These are phyloP conservation scores for Phtheirospermum japonicum DNA, from an alignment of 257 asterid genomes.

Conservation along the genomic window DNA sequence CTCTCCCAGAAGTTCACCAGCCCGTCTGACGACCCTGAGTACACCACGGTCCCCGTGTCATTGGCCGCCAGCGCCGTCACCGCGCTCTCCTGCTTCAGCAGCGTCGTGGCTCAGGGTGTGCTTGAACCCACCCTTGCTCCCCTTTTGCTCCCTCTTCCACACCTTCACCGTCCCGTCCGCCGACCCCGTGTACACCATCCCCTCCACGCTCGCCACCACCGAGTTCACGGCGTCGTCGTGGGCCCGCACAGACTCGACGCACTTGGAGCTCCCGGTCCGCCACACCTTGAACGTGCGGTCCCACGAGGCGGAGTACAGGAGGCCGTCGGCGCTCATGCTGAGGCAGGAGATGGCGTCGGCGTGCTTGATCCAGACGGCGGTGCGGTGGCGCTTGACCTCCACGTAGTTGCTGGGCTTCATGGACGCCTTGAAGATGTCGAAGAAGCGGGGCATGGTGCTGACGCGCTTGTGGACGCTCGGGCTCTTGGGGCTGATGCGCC, in stretches of 20 bases:
- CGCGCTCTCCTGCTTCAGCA: conserved; percentile 48
- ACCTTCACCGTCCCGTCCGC: conserved; percentile 66
- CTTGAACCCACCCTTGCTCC: conserved; percentile 22
- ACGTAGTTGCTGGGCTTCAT: conserved; percentile 49
- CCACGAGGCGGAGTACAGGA: conserved; percentile 68
- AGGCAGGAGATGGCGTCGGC: conserved; percentile 56
- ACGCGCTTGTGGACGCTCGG: conserved; percentile 33
- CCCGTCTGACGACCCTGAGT: conserved; percentile 64
- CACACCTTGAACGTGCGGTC: conserved; percentile 69
- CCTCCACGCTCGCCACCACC: conserved; percentile 38
- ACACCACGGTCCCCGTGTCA: conserved; percentile 35
- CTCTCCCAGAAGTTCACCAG: conserved; percentile 56
- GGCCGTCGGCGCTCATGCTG: conserved; percentile 40
- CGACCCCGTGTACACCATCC: conserved; percentile 56
- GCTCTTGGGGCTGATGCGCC: conserved; percentile 35
- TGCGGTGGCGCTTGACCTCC: conserved; percentile 38
- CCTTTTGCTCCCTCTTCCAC: conserved; percentile 45
- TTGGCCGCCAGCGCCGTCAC: conserved; percentile 54
- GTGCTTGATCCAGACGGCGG: conserved; percentile 54
- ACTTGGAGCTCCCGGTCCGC: conserved; percentile 36
- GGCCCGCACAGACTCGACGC: conserved; percentile 55
- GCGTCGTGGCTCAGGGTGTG: conserved; percentile 38
- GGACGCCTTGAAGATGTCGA: conserved; percentile 50
- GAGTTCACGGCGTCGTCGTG: conserved; percentile 65
- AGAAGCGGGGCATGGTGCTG: conserved; percentile 50